Base-by-base conservation (phyloP, 2,329 filamentous ascomycete species). In the Calycina herbarum region DNA sequence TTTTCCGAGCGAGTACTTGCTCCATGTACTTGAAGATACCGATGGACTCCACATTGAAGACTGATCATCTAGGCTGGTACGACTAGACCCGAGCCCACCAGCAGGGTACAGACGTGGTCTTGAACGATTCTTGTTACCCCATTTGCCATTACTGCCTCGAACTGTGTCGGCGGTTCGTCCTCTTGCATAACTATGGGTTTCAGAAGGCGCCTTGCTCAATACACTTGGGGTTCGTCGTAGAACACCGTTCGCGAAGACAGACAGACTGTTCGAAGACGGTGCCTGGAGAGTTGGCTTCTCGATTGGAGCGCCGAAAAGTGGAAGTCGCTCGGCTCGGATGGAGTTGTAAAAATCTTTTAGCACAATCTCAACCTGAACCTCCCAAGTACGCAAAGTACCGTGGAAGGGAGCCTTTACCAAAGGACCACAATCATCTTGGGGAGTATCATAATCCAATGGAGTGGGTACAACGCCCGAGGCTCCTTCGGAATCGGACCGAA, bases 11-110 rank as follows among this genome's bases (percentile, higher is more conserved):
- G 94, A 98, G 74, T 95, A 92, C 73, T 92, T 94, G 80, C 94
- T 97, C 93, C 94, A 97, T 0, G 92, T 95, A 69, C 93, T 96
- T n/a, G 93, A 96, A 17, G 83, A 85, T 48, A 83, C 79, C 1
- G 86, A 82, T 11, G 95, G 95, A 72, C 92, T 97, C 92, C 93
- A 98, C 58, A 97, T 84, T 1, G 93, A 96, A 67, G 88, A 91
- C 66, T 89, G 87, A 73, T 99, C 95, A 67, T 99, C 95, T 69
- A 99, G 87, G 78, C 94, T 98, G 10, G 94, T 98, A 61, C 94
- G 87, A 75, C 93, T 97, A 0, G 94, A 97, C 29, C 91, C 93
- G 75, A 96, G 87, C 13, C 91, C 93, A 51, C 90, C 94, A 61
- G 87, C 85, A 51, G 90, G 89, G 68, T 95, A 89, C 33, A 93